Evolutionary conservation across 2,329 filamentous ascomycete species (phyloP).

Genomic region (Alternaria hordeiaustralica): DNA sequence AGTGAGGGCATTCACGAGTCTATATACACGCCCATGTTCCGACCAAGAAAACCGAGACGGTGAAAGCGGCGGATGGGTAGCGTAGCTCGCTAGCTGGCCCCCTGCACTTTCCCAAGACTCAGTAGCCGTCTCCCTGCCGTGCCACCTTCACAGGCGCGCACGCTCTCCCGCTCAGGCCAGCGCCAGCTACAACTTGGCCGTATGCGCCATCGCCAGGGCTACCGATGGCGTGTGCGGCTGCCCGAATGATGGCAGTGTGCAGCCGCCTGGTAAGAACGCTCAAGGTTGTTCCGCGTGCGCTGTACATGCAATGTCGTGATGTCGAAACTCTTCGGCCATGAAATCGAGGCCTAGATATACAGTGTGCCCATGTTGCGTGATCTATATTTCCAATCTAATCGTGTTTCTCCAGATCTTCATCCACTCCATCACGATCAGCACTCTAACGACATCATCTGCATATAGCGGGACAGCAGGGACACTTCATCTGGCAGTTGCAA

Average conservation of each 20-base stretch:
- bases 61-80: conserved; percentile 32
- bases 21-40: conserved; percentile 26
- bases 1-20: conserved; percentile 22
- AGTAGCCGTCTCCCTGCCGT: conserved; percentile 31
- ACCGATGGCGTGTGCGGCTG: conserved; percentile 15
- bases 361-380: not conserved
- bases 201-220: conserved; percentile 5
- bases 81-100: conserved; percentile 26
- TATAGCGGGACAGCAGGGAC: not conserved
- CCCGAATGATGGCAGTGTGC: not conserved
- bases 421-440: not conserved
- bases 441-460: not conserved
- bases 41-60: conserved; percentile 31
- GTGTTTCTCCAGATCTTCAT: not conserved
- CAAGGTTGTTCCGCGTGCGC: not conserved
- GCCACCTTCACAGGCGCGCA: conserved; percentile 15
- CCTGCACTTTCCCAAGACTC: conserved; percentile 12
- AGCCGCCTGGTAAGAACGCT: not conserved
- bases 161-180: conserved; percentile 12
- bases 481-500: not conserved
- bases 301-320: not conserved
- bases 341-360: not conserved
- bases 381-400: not conserved
- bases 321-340: not conserved
- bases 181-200: conserved; percentile 12